Evolutionary conservation across 371 early-diverging fungal genomes (phyloP).

Genomic region (Mortierella sp.): DNA sequence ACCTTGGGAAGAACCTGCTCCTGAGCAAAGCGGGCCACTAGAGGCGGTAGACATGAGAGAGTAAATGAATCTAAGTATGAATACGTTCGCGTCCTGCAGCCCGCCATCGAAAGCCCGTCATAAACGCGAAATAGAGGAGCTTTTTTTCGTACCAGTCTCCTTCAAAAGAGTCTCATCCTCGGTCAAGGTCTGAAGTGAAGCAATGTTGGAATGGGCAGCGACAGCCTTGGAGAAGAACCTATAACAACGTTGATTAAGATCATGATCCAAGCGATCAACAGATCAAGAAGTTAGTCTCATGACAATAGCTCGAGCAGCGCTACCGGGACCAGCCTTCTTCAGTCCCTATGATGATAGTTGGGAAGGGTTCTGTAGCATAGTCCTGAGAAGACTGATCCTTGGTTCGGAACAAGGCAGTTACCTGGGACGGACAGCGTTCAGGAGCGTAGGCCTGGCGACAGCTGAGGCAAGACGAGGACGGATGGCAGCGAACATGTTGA

Average conservation of each 20-base stretch:
- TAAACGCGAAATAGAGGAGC: background rate
- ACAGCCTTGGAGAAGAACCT: conserved; percentile 62
- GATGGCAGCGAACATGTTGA: conserved; percentile 48
- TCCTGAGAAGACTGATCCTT: no score
- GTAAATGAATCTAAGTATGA: background rate
- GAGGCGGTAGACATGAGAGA: background rate
- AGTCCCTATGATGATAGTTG: no score
- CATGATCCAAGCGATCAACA: background rate
- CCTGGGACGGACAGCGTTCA: conserved; percentile 51
- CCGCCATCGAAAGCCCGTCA: no score
- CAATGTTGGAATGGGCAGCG: conserved; percentile 56
- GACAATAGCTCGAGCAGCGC: no score
- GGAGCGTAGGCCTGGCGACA: conserved; percentile 42
- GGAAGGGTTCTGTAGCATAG: no score
- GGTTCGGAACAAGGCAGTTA: conserved; percentile 6
- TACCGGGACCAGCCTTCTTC: no score
- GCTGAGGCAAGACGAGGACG: conserved; percentile 48
- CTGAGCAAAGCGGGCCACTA: conserved; percentile 88
- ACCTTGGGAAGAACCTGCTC: conserved; percentile 91
- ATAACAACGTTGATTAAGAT: background rate
- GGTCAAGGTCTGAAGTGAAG: conserved; percentile 79
- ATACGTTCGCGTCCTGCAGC: no score
- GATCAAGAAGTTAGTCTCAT: background rate
- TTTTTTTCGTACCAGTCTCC: conserved; percentile 68
- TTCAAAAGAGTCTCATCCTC: conserved; percentile 86